Evolutionary conservation across 257 asterid species (phyloP).

Genomic region (Buddleja alternifolia): DNA sequence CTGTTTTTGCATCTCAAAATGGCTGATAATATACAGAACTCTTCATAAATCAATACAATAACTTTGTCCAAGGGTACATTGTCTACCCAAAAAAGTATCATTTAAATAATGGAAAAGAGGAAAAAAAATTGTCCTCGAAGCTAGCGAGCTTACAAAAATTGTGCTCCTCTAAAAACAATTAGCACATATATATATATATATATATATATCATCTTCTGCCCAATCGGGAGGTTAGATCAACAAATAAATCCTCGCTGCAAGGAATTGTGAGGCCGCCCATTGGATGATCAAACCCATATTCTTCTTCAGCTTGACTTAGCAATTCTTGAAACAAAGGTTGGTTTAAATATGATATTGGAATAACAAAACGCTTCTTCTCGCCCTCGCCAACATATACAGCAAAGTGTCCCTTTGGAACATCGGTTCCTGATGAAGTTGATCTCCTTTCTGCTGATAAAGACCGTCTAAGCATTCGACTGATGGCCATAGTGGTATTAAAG

Average conservation of each 20-base stretch:
- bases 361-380: constrained; percentile 36
- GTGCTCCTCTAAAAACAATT: not conserved
- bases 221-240: constrained; percentile 12
- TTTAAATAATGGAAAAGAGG: not conserved
- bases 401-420: constrained; percentile 46
- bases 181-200: no score
- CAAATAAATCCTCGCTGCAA: constrained; percentile 34
- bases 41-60: not conserved
- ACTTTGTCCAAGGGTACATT: not conserved
- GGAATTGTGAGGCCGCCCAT: constrained; percentile 51
- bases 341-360: constrained; percentile 45
- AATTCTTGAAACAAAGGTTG: constrained; percentile 41
- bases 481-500: constrained; percentile 30
- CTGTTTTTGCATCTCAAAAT: no score
- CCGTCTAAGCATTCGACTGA: constrained; percentile 30
- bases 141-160: not conserved
- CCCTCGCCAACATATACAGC: constrained; percentile 45
- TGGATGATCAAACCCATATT: constrained; percentile 41
- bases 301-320: constrained; percentile 36
- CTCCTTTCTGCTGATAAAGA: constrained; percentile 29
- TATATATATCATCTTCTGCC: constrained; percentile 17
- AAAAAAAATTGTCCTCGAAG: not conserved
- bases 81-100: not conserved
- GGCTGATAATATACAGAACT: no score
- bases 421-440: constrained; percentile 25